Percentiles rank a stretch among this genome's conserved stretches.
These are phyloP conservation scores for Pelargonium nanum DNA, from an alignment of 345 rosid species.

Conservation along the genomic window DNA sequence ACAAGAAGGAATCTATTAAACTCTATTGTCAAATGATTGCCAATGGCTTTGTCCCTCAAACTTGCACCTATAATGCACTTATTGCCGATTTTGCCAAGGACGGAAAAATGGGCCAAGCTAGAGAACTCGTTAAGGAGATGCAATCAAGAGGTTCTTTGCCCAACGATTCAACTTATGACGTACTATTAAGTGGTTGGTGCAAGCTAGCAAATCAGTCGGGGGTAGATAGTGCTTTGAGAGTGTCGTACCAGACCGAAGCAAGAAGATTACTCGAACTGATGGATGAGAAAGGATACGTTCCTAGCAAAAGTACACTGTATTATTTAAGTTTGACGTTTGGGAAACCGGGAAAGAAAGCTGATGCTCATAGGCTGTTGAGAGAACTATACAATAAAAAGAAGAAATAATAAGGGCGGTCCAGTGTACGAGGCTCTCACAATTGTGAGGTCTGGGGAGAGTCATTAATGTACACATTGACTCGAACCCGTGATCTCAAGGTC, in stretches of 20 bases:
- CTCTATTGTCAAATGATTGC: slow-evolving; percentile 69
- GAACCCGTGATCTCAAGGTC: too few relatives aligned
- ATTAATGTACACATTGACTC: too few relatives aligned
- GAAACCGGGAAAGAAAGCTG: slow-evolving; percentile 47
- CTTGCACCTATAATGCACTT: slow-evolving; percentile 67
- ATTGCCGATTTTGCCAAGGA: slow-evolving; percentile 48
- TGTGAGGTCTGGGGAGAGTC: too few relatives aligned
- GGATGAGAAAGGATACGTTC: slow-evolving; percentile 54
- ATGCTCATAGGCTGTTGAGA: slow-evolving; percentile 40
- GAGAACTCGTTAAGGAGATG: slow-evolving; percentile 77
- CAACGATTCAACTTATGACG: slow-evolving; percentile 62
- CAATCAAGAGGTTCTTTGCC: slow-evolving; percentile 42
- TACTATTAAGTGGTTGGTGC: slow-evolving; percentile 64
- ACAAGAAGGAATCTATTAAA: slow-evolving; percentile 47
- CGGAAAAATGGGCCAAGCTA: slow-evolving; percentile 72
- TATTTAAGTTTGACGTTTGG: slow-evolving; percentile 54
- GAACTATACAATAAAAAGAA: slow-evolving; percentile 38
- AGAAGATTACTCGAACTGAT: slow-evolving; percentile 47
- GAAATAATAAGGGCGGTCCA: slow-evolving; percentile 8
- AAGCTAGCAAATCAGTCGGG: slow-evolving; percentile 39
- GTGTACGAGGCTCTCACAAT: too few relatives aligned
- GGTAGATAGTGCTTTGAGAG: slow-evolving; percentile 37
- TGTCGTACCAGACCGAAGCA: slow-evolving; percentile 47
- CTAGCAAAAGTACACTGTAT: slow-evolving; percentile 47
- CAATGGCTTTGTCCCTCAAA: slow-evolving; percentile 62